Conservation (phyloP, 2,329 filamentous ascomycete species). For the Alternaria incomplexa region DNA sequence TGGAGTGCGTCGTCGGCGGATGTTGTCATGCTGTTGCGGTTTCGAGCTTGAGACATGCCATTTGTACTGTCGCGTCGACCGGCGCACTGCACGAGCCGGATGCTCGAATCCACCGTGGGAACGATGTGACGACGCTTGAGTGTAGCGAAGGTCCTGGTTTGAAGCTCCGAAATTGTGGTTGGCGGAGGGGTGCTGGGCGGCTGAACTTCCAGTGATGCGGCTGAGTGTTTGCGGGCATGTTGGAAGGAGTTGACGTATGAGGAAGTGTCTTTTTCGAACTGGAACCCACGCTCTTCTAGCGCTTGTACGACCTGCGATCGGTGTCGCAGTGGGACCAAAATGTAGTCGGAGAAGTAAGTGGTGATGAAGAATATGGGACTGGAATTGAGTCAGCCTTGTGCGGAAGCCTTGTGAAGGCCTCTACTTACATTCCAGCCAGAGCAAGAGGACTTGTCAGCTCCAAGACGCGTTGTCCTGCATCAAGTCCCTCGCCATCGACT, state of each 20-base stretch:
- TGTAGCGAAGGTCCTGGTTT: slow-evolving; percentile 81
- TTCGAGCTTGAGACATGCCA: slow-evolving; percentile 31
- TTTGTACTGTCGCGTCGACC: slow-evolving; percentile 59
- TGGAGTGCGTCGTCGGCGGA: slow-evolving; percentile 53
- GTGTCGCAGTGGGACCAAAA: slow-evolving; percentile 81
- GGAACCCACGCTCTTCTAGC: slow-evolving; percentile 79
- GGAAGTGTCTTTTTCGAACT: slow-evolving; percentile 70
- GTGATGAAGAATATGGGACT: slow-evolving; percentile 97
- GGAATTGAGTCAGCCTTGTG: slow-evolving; percentile 6
- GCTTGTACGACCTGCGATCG: slow-evolving; percentile 76
- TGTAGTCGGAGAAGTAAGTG: slow-evolving; percentile 97
- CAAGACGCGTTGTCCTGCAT: slow-evolving; percentile 88
- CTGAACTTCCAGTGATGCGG: slow-evolving; percentile 54
- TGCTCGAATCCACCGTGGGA: slow-evolving; percentile 70
- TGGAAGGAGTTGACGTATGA: slow-evolving; percentile 66
- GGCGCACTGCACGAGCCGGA: slow-evolving; percentile 83
- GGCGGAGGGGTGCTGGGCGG: slow-evolving; percentile 76
- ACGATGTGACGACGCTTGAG: slow-evolving; percentile 78
- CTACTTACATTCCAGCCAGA: slow-evolving; percentile 77
- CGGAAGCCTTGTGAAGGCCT: background rate
- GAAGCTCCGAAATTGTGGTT: slow-evolving; percentile 77
- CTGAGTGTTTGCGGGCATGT: slow-evolving; percentile 55
- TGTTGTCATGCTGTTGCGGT: slow-evolving; percentile 37
- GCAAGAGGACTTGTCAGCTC: slow-evolving; percentile 91
- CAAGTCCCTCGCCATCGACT: slow-evolving; percentile 86